Conservation (phyloP, 2,329 filamentous ascomycete species). For the Diaporthe helianthi region DNA sequence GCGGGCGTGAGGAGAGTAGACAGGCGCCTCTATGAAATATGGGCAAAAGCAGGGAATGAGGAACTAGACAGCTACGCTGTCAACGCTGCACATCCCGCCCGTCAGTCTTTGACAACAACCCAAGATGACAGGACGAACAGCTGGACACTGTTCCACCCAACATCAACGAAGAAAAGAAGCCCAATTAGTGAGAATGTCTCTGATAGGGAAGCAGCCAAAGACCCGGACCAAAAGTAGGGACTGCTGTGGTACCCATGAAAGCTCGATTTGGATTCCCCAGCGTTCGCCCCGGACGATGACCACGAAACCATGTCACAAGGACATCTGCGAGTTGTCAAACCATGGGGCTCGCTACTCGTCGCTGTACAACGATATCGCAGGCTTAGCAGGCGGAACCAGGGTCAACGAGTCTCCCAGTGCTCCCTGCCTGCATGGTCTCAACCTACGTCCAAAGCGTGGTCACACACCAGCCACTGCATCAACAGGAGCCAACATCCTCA, state of each 20-base stretch:
- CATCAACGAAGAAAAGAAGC: neutral
- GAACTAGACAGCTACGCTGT: neutral
- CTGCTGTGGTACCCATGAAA: conserved; percentile 24
- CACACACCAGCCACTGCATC: conserved; percentile 14
- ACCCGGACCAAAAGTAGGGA: neutral
- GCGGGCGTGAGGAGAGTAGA: neutral
- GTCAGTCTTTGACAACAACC: neutral
- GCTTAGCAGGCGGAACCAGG: conserved; percentile 17
- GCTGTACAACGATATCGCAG: conserved; percentile 23
- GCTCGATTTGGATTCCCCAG: conserved; percentile 21
- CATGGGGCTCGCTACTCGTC: conserved; percentile 24
- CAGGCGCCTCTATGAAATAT: neutral
- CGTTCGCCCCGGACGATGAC: conserved; percentile 24
- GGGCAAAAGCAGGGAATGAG: neutral
- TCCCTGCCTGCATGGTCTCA: conserved; percentile 9
- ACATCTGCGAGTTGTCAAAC: conserved; percentile 2
- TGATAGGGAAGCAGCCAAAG: conserved; percentile 4
- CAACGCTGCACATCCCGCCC: neutral
- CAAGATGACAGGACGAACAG: neutral
- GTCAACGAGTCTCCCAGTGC: conserved; percentile 3
- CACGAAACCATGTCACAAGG: conserved; percentile 12
- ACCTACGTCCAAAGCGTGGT: conserved; percentile 4
- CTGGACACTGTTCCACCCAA: neutral
- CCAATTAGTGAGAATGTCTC: conserved; percentile 9
- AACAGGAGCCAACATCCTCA: conserved; percentile 1